Base-by-base conservation (phyloP, 1,284 basidiomycete species). In the Vanrija humicola region DNA sequence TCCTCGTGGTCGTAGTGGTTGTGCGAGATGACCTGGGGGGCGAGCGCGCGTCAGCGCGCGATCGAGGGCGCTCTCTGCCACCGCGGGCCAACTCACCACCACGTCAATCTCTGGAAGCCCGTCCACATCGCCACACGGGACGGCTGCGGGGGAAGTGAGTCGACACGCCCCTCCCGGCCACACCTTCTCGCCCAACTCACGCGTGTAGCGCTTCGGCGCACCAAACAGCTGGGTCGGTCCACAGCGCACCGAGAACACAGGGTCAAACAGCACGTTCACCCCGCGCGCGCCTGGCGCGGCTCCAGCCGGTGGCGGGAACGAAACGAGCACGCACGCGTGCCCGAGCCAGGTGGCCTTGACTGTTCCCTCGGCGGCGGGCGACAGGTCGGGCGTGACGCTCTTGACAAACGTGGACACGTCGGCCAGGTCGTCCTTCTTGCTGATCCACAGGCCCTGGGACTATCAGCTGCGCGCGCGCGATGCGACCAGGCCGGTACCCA, bases 1-100 rank as follows among this genome's bases (percentile, higher is more conserved):
- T 87, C 85, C 21, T 84, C 79, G 72, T 76, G 86, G 71, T 87
- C 85, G 61, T 86, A 87, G 69, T 87, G 86, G 63, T 87, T 84
- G 66, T 87, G 85, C 28, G 82, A 71, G 63, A 75, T 70, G 39
- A 65, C 62, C 68, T 70, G 43, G 15, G 7, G 7, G 39, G 63
- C 60, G 67, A 68, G 42, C 16, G 6, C 21, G 82, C 80, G 39
- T 52, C 55, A 40, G 45, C 34, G 12, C 9, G 34, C 10, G 12
- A 14, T 12, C 34, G 21, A 23, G 21, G 21, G 21, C 21, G 3
- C 21, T 23, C 21, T 23, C 2, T 23, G 21, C 34, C 2, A 5
- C 34, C 9, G 28, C 45, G 8, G 26, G 25, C 38, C n/a, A 82
- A 56, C 86, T 82, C 14, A 86, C 82, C 28, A 88, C 79, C 1